phyloP scores from a whole-genome alignment of 139 green algal genomes.

The Chlamydomonas eustigma region DNA sequence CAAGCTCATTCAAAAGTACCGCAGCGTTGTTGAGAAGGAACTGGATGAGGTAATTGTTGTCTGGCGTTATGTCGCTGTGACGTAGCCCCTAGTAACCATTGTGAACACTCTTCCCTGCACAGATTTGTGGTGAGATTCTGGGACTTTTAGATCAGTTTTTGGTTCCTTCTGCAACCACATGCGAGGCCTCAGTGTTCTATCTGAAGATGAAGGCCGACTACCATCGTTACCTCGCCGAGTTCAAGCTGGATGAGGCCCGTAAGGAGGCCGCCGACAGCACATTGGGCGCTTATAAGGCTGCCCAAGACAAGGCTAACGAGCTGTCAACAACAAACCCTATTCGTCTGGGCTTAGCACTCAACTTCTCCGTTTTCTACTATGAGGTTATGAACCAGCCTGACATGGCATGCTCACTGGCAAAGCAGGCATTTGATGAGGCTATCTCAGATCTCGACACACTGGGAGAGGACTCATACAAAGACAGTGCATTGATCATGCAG shows the following conservation, averaged over 20 bases:
- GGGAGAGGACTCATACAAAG: constrained; percentile 98
- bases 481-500: constrained; percentile 99
- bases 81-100: neutral
- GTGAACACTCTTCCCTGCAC: neutral
- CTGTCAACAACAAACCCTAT: constrained; percentile 96
- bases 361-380: constrained; percentile 99
- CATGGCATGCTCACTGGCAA: constrained; percentile 90
- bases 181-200: constrained; percentile 99
- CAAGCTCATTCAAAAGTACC: constrained; percentile 64
- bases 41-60: constrained; percentile 53
- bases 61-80: neutral
- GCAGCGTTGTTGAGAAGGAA: constrained; percentile 81
- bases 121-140: constrained; percentile 84
- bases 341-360: constrained; percentile 93
- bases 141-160: constrained; percentile 93
- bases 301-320: constrained; percentile 67
- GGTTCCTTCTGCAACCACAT: constrained; percentile 83
- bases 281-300: constrained; percentile 92
- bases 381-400: constrained; percentile 98
- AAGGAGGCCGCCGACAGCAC: constrained; percentile 93
- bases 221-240: constrained; percentile 97
- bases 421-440: constrained; percentile 99
- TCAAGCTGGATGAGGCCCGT: constrained; percentile 81
- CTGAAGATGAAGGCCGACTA: constrained; percentile 94
- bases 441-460: constrained; percentile 98